Base-by-base conservation (phyloP, 1,139 yeast species). In the Yamadazyma buinensis region DNA sequence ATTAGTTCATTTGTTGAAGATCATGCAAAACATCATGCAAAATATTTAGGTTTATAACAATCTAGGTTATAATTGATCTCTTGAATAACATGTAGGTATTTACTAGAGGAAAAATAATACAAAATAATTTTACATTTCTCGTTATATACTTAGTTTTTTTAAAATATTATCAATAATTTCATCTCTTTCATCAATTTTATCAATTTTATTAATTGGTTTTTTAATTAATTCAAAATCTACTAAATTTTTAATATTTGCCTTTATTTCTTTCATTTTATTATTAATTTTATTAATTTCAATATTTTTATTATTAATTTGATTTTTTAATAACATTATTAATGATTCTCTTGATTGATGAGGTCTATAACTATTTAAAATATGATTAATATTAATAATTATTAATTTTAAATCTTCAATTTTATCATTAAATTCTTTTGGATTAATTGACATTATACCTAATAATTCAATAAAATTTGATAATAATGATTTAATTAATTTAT, bases 321-420 rank as follows among this genome's bases (percentile, higher is more conserved):
- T 80, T 49, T 75, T 79, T 55, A 87, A 63, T 36, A 84, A 61
- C 71, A 81, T 67, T 31, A 84, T 81, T 45, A 87, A 69, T 40
- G 87, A 80, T 49, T 87, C 95, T 30, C 95, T 67, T 7, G 90
- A 80, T 52, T 87, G 96, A 55, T 87, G 95, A 0, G 95, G 95
- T 38, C 95, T 66, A 57, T 86, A 87, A 36, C 86, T 86, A 55
- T 87, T 87, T 40, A 87, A 61, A 35, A 87, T 60, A 54, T 87
- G 95, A 53, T 86, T 95, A 45, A 86, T 81, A 52, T 87, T 87
- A 51, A 87, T 81, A 37, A 87, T 61, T n/a, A 86, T 73, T 14
- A 81, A 68, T 37, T 88, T 73, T 33, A 87, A 72, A 46, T 84
- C 78, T 45, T 84, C 92, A 26, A 84, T 74, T 48, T 83, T 81